Conservation (phyloP, 2,329 filamentous ascomycete genomes). For the Aspergillus nomiae region DNA sequence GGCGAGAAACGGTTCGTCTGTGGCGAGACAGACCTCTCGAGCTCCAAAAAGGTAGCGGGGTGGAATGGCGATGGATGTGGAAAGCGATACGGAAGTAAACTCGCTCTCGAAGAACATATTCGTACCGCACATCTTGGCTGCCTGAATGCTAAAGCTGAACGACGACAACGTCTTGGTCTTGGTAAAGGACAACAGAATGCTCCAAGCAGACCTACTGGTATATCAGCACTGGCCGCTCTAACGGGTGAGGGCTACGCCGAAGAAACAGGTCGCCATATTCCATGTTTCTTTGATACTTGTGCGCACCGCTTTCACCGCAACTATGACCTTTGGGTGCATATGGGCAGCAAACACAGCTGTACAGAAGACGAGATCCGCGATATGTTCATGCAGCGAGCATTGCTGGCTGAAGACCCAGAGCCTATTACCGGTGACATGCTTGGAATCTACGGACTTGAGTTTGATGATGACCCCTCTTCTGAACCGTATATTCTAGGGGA, state of each 20-base stretch:
- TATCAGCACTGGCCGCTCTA: conserved; percentile 49
- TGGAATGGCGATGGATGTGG: conserved; percentile 75
- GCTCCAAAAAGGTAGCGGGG: conserved; percentile 58
- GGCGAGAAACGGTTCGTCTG: conserved; percentile 76
- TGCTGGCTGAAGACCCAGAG: conserved; percentile 33
- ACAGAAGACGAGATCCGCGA: conserved; percentile 43
- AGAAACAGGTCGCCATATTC: conserved; percentile 51
- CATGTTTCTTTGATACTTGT: conserved; percentile 55
- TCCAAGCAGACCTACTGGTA: conserved; percentile 22
- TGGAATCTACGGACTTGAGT: conserved; percentile 41
- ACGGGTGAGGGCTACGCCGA: conserved; percentile 59
- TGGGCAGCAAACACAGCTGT: conserved; percentile 48
- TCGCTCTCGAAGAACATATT: conserved; percentile 79
- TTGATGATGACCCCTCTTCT: conserved; percentile 27
- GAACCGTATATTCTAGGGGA: conserved; percentile 15
- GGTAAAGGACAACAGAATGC: conserved; percentile 16
- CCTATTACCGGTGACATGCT: conserved; percentile 28
- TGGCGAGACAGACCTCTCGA: conserved; percentile 64
- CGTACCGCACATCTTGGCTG: conserved; percentile 77
- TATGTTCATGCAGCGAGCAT: conserved; percentile 42
- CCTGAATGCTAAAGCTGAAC: conserved; percentile 44
- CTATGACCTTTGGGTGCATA: conserved; percentile 60
- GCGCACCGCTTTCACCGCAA: conserved; percentile 58
- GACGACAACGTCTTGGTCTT: conserved; percentile 36
- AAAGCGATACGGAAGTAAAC: conserved; percentile 73